Evolutionary conservation across 2,329 filamentous ascomycete species (phyloP).

Genomic region (Fusarium lateritium): DNA sequence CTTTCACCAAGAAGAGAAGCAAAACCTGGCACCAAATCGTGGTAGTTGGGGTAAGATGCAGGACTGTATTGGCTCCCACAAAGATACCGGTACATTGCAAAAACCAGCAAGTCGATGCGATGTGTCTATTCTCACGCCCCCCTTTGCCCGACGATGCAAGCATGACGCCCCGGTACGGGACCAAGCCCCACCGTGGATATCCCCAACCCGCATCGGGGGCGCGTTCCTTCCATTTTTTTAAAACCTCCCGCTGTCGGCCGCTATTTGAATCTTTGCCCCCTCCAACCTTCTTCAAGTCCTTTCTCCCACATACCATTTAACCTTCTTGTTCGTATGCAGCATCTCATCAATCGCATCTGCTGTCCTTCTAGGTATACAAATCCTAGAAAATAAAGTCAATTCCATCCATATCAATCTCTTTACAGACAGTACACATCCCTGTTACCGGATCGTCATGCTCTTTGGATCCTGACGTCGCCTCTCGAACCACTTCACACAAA

Average conservation of each 20-base stretch:
- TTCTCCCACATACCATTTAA: conserved; percentile 8
- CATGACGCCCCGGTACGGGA: conserved; percentile 1
- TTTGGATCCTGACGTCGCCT: conserved; percentile 43
- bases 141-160: conserved; percentile 13
- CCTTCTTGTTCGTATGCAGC: conserved; percentile 9
- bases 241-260: conserved; percentile 47
- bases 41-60: too few relatives aligned
- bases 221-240: conserved; percentile 43
- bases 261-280: conserved; percentile 43
- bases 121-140: conserved; percentile 29
- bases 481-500: conserved; percentile 25
- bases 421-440: conserved; percentile 19
- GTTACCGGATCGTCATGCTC: conserved; percentile 44
- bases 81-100: not conserved
- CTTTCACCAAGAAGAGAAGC: not conserved
- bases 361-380: not conserved
- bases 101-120: not conserved
- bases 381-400: not conserved
- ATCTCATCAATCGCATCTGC: conserved; percentile 47
- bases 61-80: not conserved
- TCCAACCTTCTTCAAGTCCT: conserved; percentile 31
- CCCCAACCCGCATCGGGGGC: conserved; percentile 44
- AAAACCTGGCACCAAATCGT: not conserved
- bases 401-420: not conserved
- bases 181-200: conserved; percentile 31